Percentiles rank a stretch among this genome's conserved stretches.
phyloP scores from a whole-genome alignment of 2,329 filamentous ascomycete species.

The Cadophora gregata region DNA sequence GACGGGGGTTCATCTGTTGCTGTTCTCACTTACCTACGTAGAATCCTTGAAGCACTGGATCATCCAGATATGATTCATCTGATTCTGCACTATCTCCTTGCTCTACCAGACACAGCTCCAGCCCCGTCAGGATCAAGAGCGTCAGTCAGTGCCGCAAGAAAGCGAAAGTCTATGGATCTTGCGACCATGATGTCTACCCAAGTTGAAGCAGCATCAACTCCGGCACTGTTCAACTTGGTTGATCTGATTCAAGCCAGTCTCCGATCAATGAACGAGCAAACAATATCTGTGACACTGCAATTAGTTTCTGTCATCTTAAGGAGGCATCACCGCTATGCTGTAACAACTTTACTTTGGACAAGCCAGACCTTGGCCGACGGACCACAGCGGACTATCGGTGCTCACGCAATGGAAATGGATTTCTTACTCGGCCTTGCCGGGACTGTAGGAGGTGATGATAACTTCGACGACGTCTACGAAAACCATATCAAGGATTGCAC shows the following conservation, averaged over 20 bases:
- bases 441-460: conserved; percentile 70
- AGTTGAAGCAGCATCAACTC: conserved; percentile 75
- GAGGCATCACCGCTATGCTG: conserved; percentile 86
- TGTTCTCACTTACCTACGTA: conserved; percentile 89
- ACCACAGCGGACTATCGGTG: conserved; percentile 70
- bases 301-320: conserved; percentile 85
- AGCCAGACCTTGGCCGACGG: conserved; percentile 60
- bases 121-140: conserved; percentile 49
- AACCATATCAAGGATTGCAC: conserved; percentile 74
- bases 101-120: conserved; percentile 66
- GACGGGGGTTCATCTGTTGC: conserved; percentile 97
- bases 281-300: conserved; percentile 86
- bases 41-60: conserved; percentile 88
- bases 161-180: conserved; percentile 88
- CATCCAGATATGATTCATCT: conserved; percentile 94
- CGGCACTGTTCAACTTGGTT: conserved; percentile 89
- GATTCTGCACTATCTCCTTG: conserved; percentile 90
- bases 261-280: conserved; percentile 83
- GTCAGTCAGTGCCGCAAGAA: conserved; percentile 71
- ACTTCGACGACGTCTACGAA: conserved; percentile 76
- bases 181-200: conserved; percentile 79
- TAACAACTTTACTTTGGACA: conserved; percentile 76
- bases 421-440: conserved; percentile 72
- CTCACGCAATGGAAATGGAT: conserved; percentile 77
- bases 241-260: conserved; percentile 89